Evolutionary conservation across 2,329 filamentous ascomycete genomes (phyloP).

Genomic region (Fusarium burgessii): DNA sequence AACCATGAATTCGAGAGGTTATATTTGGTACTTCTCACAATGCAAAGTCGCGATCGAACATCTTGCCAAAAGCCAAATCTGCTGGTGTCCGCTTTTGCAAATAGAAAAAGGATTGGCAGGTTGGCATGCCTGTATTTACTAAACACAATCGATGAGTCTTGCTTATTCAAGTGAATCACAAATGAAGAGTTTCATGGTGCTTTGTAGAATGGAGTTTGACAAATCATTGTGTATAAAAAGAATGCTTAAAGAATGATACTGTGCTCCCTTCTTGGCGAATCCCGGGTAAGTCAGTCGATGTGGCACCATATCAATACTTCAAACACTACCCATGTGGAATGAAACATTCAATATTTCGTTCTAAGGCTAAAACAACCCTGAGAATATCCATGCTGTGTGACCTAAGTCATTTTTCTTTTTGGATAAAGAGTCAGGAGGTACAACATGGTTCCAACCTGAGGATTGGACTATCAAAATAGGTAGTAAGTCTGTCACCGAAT

Average conservation of each 20-base stretch:
- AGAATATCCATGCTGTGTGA: too few species aligned
- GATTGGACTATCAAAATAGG: rapidly evolving
- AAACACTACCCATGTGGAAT: too few species aligned
- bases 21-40: neutral
- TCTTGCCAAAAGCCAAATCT: neutral
- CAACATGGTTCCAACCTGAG: rapidly evolving
- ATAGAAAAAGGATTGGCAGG: too few species aligned
- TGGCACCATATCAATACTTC: neutral
- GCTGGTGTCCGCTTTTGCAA: neutral
- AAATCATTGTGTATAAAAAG: neutral
- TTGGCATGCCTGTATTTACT: neutral
- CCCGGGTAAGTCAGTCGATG: neutral
- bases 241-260: neutral
- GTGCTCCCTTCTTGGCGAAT: neutral
- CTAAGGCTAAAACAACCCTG: neutral
- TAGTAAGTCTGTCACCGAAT: rapidly evolving
- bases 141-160: neutral
- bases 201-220: neutral
- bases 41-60: neutral
- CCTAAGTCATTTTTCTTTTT: neutral
- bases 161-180: neutral
- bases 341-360: too few species aligned
- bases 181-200: too few species aligned
- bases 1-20: neutral
- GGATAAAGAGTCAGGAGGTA: too few species aligned